Evolutionary conservation across 371 early-diverging fungal species (phyloP), one percentile per base, ranked within the genome.

Genomic region (Lichtheimia ornata): DNA sequence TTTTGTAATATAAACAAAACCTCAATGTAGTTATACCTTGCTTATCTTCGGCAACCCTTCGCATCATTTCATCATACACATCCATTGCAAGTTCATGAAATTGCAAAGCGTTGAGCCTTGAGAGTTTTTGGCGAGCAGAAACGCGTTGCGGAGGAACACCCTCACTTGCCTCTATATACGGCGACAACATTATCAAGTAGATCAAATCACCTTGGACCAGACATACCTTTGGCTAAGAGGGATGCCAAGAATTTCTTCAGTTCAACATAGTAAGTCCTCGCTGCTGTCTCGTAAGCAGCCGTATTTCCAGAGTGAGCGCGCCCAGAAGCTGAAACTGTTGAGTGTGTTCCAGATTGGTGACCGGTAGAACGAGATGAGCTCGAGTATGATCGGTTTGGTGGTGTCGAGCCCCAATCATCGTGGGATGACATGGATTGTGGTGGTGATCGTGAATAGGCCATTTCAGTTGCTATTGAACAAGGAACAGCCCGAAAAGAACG

Each of bases 11-110:
- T 17, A 58, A 20, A 49, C 14, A 25, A 27, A 56, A 44, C 57
- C 42, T 14, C 20, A 28, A 17, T 56, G 25, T 30, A n/a, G 20
- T 50, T 27, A 61, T 82, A 92, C 91, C 81, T 62, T 87, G 84
- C 50, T 70, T 70, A 42, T 77, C 81, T 56, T 89, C 86, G 41
- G 74, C 53, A 51, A 77, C 79, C 40, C 97, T 71, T 60, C 96
- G 66, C 28, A 87, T 86, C 65, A 98, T 79, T 69, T 98, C 98
- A 72, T 98, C 98, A 68, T 91, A 95, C 1, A 98, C 97, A 76
- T 98, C 96, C 11, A 94, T 97, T 7, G 95, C 89, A 41, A 98
- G 79, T 71, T 98, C 98, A 59, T 90, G 88, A 75, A 97, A 97
- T 67, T 97, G 97, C 64, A 88, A 84, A 51, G 84, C 82, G 51